Evolutionary conservation across 352 stramenopile genomes (phyloP), one percentile per base, ranked within the genome.

Genomic region (Pythium rishiriense): DNA sequence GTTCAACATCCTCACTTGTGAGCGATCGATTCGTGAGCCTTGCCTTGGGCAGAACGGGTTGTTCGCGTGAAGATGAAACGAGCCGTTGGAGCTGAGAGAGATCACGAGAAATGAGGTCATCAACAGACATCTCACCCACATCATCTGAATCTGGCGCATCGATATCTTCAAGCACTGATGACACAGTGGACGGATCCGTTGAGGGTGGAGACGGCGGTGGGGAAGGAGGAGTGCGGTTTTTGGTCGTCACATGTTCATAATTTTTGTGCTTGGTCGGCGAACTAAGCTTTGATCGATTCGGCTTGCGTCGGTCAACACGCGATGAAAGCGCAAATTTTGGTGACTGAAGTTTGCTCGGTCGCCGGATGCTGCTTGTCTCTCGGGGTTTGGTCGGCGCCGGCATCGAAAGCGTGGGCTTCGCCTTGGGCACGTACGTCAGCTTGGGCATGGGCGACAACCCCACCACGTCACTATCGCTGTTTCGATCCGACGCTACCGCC

Each of bases 371-470:
- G 7, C 17, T 52, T 0, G 5, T 28, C 7, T 10, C 8, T 4
- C 6, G 56, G 1, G 61, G 22, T 33, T 66, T 66, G 25, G 45
- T 28, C 8, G 46, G 53, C 3, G 45, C 46, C 4, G 33, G 3
- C 22, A 69, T 66, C 5, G 49, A 22, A 14, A 85, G 42, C 8
- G 78, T 76, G 19, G 76, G 70, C 64, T 81, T 86, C 33, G 76
- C 69, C 21, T 62, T 73, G 0, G 79, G 70, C n/a, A 70, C 43
- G 14, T 81, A 60, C 0, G 70, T 75, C 25, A 87, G 65, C 35
- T 81, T 78, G 4, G 80, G 80, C 76, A 85, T 83, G 4, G 78
- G 78, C 17, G 58, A 75, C 22, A 87, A 37, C 1, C 59, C 58
- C 1, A 52, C 41, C 3, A 21, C 17, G 4, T 69, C 53, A 1